phyloP scores from a whole-genome alignment of 352 stramenopile species.

The Globisporangium paroecandrum region DNA sequence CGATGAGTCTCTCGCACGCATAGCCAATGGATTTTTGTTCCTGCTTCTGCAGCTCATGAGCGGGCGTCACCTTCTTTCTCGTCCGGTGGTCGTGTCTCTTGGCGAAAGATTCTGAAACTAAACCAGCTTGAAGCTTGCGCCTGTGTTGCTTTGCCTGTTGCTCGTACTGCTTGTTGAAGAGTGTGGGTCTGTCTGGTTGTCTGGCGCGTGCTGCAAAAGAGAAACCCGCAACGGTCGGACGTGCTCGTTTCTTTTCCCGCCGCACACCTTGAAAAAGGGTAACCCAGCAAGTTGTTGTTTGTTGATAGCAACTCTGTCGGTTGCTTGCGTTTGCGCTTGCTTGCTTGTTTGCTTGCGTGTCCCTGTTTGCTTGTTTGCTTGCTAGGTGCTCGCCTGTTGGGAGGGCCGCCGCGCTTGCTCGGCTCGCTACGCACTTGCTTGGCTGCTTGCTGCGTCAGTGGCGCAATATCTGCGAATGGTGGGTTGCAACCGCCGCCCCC shows the following conservation, averaged over 20 bases:
- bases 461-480: slow-evolving; percentile 9
- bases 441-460: slow-evolving; percentile 4
- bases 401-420: neutral
- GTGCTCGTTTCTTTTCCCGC: slow-evolving; percentile 1
- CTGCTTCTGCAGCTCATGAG: neutral
- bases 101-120: neutral
- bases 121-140: neutral
- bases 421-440: neutral
- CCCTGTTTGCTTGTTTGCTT: neutral
- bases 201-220: neutral
- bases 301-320: neutral
- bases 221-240: neutral
- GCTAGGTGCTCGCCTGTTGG: neutral
- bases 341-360: neutral
- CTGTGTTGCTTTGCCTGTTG: too few relatives aligned
- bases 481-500: neutral
- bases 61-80: slow-evolving; percentile 6
- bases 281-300: neutral
- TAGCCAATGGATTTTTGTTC: neutral
- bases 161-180: neutral
- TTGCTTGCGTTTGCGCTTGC: neutral
- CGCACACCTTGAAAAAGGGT: neutral
- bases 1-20: neutral
- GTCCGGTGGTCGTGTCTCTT: neutral
- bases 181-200: neutral